Evolutionary conservation across 306 rosid species (phyloP).

Genomic region (Amphicarpaea edgeworthii): DNA sequence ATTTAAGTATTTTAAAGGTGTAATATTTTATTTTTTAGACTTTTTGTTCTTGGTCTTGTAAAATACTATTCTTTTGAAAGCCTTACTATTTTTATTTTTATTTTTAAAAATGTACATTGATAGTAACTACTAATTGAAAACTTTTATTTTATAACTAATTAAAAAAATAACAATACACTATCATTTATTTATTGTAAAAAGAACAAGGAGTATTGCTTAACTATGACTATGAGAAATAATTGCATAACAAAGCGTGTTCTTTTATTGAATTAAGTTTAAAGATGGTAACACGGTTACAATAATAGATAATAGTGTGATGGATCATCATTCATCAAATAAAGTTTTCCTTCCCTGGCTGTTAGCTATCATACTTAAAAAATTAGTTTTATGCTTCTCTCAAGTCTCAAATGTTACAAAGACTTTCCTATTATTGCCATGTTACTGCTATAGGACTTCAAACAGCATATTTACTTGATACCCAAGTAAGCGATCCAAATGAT

Average conservation of each 20-base stretch:
- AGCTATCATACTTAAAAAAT: not conserved
- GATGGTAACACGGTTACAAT: not conserved
- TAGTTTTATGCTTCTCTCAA: not conserved
- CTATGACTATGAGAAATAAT: not conserved
- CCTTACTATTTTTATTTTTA: no score
- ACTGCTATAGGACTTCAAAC: slow-evolving; percentile 73
- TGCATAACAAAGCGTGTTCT: not conserved
- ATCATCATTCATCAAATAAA: slow-evolving; percentile 12
- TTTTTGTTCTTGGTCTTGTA: no score
- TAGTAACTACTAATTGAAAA: no score
- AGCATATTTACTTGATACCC: slow-evolving; percentile 53
- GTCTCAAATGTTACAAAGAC: not conserved
- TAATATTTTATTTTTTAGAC: no score
- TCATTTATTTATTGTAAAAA: no score
- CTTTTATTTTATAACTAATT: no score
- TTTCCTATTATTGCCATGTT: slow-evolving; percentile 49
- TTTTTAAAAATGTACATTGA: no score
- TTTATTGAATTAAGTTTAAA: slow-evolving; percentile 15
- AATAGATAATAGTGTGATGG: not conserved
- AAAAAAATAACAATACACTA: no score
- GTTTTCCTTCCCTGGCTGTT: not conserved
- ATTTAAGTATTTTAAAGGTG: no score
- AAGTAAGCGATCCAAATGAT: slow-evolving; percentile 61
- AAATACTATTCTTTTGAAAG: no score
- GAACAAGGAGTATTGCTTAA: no score